Conservation (phyloP, 2,329 filamentous ascomycete species). For the Stachybotrys elegans region DNA sequence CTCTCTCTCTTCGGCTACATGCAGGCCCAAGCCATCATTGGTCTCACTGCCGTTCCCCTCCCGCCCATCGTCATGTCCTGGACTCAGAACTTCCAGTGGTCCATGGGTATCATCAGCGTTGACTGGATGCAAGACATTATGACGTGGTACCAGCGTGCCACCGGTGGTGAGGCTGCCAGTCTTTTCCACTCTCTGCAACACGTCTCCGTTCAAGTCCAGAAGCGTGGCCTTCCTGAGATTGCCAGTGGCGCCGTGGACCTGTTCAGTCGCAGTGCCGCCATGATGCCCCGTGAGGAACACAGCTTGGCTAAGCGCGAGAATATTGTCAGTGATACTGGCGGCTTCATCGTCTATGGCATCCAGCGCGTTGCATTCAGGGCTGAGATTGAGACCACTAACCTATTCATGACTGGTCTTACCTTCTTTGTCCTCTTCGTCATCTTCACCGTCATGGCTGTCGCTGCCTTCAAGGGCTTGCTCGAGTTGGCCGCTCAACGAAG, state of each 20-base stretch:
- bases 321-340: constrained; percentile 48
- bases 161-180: constrained; percentile 77
- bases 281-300: constrained; percentile 36
- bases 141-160: constrained; percentile 94
- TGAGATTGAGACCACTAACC: constrained; percentile 81
- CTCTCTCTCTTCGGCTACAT: constrained; percentile 94
- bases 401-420: constrained; percentile 85
- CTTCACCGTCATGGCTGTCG: constrained; percentile 66
- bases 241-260: constrained; percentile 36
- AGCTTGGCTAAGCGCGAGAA: constrained; percentile 49
- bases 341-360: constrained; percentile 70
- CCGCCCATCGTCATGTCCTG: constrained; percentile 87
- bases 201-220: constrained; percentile 81
- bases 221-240: constrained; percentile 37
- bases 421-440: constrained; percentile 86
- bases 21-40: constrained; percentile 88
- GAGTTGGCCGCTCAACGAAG: constrained; percentile 70
- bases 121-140: constrained; percentile 84
- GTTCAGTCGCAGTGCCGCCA: constrained; percentile 49
- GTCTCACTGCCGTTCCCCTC: constrained; percentile 73
- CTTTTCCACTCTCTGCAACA: constrained; percentile 69
- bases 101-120: constrained; percentile 88
- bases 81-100: constrained; percentile 99
- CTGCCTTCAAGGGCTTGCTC: constrained; percentile 74
- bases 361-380: constrained; percentile 84